Evolutionary conservation across 139 green algal genomes (phyloP).

Genomic region (Deuterostichococcus epilithicus): DNA sequence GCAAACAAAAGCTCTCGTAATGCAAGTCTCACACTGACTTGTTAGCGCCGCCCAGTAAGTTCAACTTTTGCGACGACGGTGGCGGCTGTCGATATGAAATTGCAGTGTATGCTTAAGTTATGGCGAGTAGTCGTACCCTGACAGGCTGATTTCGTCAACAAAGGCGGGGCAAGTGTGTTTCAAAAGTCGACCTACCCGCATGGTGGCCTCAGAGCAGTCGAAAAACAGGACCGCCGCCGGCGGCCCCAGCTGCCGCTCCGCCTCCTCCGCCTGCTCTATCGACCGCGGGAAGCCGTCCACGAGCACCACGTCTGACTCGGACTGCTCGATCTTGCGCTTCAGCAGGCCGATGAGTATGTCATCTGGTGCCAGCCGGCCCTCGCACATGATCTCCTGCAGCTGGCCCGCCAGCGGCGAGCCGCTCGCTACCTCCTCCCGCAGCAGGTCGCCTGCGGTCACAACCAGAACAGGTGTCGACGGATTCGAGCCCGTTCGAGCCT

Average conservation of each 20-base stretch:
- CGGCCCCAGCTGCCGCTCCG: neutral
- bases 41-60: no score
- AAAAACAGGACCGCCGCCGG: constrained; percentile 68
- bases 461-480: no score
- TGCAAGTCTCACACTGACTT: no score
- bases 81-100: no score
- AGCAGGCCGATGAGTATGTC: constrained; percentile 71
- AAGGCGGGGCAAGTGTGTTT: no score
- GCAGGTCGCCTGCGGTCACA: constrained; percentile 73
- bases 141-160: no score
- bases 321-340: no score
- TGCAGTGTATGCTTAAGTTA: no score
- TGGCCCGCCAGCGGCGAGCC: constrained; percentile 52
- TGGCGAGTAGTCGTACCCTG: no score
- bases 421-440: constrained; percentile 67
- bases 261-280: constrained; percentile 57
- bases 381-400: constrained; percentile 74
- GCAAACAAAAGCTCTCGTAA: no score
- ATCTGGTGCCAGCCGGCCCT: constrained; percentile 78
- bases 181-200: constrained; percentile 39
- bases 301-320: constrained; percentile 24
- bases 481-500: no score
- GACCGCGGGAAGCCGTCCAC: constrained; percentile 91
- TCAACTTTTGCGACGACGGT: no score
- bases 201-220: constrained; percentile 80